Percentiles rank a stretch among this genome's conserved stretches.
Conservation (phyloP, 306 rosid species). For the Arachis hypogaea region DNA sequence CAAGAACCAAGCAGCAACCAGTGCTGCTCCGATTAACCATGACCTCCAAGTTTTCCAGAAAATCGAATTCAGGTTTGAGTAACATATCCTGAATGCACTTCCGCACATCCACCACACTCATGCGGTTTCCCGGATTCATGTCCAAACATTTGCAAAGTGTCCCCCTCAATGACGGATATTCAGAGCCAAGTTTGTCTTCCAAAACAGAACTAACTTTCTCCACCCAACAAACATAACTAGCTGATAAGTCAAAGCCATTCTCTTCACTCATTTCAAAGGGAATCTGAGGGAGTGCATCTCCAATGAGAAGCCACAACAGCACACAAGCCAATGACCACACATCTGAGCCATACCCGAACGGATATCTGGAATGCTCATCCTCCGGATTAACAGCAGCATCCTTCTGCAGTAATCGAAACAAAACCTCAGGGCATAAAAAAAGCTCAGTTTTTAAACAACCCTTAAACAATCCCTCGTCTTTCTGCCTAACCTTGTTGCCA, state of each 20-base stretch:
- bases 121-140: constrained; percentile 66
- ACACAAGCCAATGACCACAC: constrained; percentile 78
- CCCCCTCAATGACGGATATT: constrained; percentile 50
- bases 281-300: constrained; percentile 50
- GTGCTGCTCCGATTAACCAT: constrained; percentile 32
- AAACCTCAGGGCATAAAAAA: constrained; percentile 70
- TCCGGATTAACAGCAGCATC: constrained; percentile 45
- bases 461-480: constrained; percentile 39
- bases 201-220: constrained; percentile 60
- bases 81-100: constrained; percentile 66
- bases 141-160: constrained; percentile 63
- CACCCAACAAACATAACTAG: constrained; percentile 54
- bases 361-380: constrained; percentile 42
- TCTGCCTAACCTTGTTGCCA: constrained; percentile 8
- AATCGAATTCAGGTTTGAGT: constrained; percentile 56
- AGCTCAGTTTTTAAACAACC: constrained; percentile 42
- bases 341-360: constrained; percentile 64
- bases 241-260: constrained; percentile 42
- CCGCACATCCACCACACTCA: constrained; percentile 59
- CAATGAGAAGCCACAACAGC: constrained; percentile 59
- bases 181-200: constrained; percentile 59
- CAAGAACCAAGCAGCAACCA: constrained; percentile 57
- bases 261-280: constrained; percentile 43
- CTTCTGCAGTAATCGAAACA: constrained; percentile 55
- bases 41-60: constrained; percentile 48